Percentiles rank a stretch among this genome's conserved stretches.
Evolutionary conservation across 2,329 filamentous ascomycete genomes (phyloP).

Genomic region (Fusarium concolor): DNA sequence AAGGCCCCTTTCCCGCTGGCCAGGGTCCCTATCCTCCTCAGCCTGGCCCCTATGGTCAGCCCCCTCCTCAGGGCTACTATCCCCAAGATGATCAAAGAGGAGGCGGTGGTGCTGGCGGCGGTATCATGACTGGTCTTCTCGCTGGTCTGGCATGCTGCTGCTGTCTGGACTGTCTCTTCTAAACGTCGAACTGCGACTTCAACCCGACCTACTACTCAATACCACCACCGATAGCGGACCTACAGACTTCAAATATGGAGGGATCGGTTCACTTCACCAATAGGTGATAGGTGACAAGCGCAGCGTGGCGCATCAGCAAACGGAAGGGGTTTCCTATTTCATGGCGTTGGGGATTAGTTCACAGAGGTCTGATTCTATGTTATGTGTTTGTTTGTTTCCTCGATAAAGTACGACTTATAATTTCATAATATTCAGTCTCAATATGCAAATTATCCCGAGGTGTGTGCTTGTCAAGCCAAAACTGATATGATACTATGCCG

Average conservation of each 20-base stretch:
- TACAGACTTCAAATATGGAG: background rate
- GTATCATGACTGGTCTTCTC: slow-evolving; percentile 59
- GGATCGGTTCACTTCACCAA: background rate
- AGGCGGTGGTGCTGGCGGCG: slow-evolving; percentile 46
- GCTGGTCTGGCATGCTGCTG: slow-evolving; percentile 68
- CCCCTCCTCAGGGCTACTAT: slow-evolving; percentile 53
- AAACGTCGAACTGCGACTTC: slow-evolving; percentile 39
- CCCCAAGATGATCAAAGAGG: slow-evolving; percentile 47
- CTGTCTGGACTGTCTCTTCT: slow-evolving; percentile 69
- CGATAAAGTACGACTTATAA: slow-evolving; percentile 37
- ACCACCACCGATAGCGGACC: slow-evolving; percentile 3
- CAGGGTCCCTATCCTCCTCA: slow-evolving; percentile 53
- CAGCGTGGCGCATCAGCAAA: slow-evolving; percentile 26
- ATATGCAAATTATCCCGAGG: background rate
- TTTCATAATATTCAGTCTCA: slow-evolving; percentile 33
- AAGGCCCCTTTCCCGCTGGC: slow-evolving; percentile 50
- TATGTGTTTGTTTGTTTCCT: slow-evolving; percentile 33
- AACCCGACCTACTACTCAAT: slow-evolving; percentile 5
- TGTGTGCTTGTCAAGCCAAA: background rate
- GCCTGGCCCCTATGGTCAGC: slow-evolving; percentile 52
- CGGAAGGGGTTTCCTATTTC: slow-evolving; percentile 21
- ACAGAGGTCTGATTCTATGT: slow-evolving; percentile 24
- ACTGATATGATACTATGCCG: slow-evolving; percentile 24
- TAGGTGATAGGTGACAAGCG: slow-evolving; percentile 12
- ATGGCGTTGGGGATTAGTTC: slow-evolving; percentile 40